Base-by-base conservation (phyloP, 352 stramenopile genomes). In the Pseudoperonospora humuli region DNA sequence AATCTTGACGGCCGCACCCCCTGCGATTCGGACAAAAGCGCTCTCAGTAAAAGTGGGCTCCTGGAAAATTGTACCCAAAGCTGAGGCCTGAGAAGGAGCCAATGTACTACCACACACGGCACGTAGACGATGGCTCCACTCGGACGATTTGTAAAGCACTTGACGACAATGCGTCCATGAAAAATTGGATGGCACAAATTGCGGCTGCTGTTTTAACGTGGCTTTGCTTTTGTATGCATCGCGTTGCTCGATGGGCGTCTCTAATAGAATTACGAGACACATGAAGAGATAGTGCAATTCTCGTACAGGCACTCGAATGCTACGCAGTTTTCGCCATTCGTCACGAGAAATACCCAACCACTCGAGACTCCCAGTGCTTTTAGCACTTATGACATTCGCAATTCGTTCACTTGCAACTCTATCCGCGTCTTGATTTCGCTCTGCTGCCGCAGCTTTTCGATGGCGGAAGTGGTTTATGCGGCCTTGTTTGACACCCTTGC, bases 221-320 rank as follows among this genome's bases (percentile, higher is more conserved):
- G 64, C 61, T 26, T 69, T 64, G 3, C 38, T 54, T 32, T 70
- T 71, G 13, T 45, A 47, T 11, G 43, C 40, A 37, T 54, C 41
- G 2, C 60, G 39, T 31, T 65, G 64, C 39, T 79, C 64, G 2
- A 62, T 48, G 2, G 74, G 61, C n/a, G 61, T 69, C 13, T 87
- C 65, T 5, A 87, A 42, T 15, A 90, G 45, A 3, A 86, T 51
- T n/a, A 81, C 62, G 28, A 90, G 57, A 39, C 75, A 87, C 68
- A 90, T 84, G 55, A 87, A 75, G 3, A 90, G 58, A 34, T 75
- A 84, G 37, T 90, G 78, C 10, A 90, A 58, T 61, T 87, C 78
- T 39, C 70, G 71, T 7, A 81, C 58, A 3, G 75, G 74, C 0
- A 84, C 64, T 6, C 75, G 77, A 23, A 86, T 83, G 27, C 57